Conservation (phyloP, 2,329 filamentous ascomycete genomes). For the Colletotrichum paranaense region DNA sequence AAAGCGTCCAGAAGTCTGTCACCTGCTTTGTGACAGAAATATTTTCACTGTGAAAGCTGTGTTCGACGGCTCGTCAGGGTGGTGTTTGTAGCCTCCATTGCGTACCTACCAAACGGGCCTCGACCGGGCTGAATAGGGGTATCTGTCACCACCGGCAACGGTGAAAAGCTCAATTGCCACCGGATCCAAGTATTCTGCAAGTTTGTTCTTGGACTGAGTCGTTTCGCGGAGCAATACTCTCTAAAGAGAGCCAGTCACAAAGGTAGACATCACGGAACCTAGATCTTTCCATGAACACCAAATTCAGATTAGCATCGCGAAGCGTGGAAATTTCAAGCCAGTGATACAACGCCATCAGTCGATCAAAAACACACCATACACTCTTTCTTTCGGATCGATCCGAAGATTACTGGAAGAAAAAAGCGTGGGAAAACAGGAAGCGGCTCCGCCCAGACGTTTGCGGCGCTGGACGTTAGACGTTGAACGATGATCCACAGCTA, state of each 20-base stretch:
- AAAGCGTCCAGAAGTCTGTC: not conserved
- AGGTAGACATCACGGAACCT: not conserved
- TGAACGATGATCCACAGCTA: not conserved
- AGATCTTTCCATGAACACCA: not conserved
- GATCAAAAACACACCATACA: not conserved
- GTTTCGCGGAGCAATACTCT: not conserved
- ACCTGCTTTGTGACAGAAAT: not conserved
- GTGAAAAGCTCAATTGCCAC: not conserved
- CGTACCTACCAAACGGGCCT: constrained; percentile 6
- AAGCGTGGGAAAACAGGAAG: not conserved
- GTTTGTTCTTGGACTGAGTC: not conserved
- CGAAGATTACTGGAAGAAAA: not conserved
- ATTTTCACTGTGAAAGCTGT: not conserved
- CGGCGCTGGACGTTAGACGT: not conserved
- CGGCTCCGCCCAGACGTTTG: not conserved
- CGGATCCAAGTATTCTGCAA: not conserved
- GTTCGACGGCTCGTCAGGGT: not conserved
- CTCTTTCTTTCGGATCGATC: not conserved
- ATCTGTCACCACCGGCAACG: not conserved
- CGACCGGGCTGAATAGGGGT: not conserved
- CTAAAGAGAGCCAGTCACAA: not conserved
- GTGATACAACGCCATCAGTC: not conserved
- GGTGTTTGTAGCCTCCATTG: constrained; percentile 14
- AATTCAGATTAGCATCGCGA: not conserved
- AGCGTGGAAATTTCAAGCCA: not conserved